phyloP scores from a whole-genome alignment of 768 basidiomycete genomes.

The Nidularia pulvinata region DNA sequence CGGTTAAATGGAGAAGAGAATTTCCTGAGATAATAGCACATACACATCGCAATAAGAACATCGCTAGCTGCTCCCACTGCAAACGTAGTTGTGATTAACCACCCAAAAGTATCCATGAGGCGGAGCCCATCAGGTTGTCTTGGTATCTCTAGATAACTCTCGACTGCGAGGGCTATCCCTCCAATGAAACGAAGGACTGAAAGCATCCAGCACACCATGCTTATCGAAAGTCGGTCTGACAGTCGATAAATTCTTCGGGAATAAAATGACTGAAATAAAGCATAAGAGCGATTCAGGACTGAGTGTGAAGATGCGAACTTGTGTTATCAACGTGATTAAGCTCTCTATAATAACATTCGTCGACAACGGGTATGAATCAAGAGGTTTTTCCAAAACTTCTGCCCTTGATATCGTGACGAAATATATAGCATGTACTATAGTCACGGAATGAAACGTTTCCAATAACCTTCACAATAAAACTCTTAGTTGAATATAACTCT shows the following conservation, averaged over 20 bases:
- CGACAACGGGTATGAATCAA: conserved; percentile 16
- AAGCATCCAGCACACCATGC: conserved; percentile 10
- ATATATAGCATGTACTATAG: conserved; percentile 11
- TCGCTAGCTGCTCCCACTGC: conserved; percentile 16
- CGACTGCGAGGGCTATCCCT: conserved; percentile 11
- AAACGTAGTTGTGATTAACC: conserved; percentile 18
- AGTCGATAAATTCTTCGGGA: conserved; percentile 17
- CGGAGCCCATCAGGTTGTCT: conserved; percentile 14
- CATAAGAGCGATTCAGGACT: not conserved
- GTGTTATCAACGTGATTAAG: conserved; percentile 13
- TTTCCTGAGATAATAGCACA: conserved; percentile 15
- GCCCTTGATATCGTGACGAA: conserved; percentile 11
- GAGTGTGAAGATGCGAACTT: conserved; percentile 7
- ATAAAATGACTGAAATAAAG: conserved; percentile 11
- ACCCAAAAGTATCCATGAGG: conserved; percentile 13
- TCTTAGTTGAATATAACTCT: not conserved
- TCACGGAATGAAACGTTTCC: conserved; percentile 14
- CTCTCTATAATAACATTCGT: conserved; percentile 11
- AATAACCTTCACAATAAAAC: conserved; percentile 10
- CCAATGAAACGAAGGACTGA: conserved; percentile 12
- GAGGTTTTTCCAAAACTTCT: not conserved
- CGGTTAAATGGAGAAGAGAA: conserved; percentile 4
- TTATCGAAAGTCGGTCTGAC: conserved; percentile 8
- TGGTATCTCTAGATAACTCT: conserved; percentile 16
- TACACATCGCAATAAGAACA: conserved; percentile 14